Conservation (phyloP, 768 basidiomycete genomes). For the Rubroboletus pulcherrimus region DNA sequence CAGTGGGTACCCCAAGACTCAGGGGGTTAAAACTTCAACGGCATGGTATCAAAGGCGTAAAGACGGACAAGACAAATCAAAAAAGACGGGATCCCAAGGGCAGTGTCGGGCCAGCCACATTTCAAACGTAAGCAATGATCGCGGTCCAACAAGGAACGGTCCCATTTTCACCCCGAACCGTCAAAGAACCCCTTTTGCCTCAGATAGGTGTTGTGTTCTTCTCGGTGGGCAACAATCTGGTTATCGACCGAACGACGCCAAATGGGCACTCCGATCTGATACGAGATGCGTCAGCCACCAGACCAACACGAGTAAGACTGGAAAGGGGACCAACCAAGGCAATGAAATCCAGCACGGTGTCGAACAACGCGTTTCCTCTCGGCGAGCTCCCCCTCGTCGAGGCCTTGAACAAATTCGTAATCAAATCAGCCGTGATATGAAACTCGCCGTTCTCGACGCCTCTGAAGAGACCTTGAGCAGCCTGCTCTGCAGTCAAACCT, state of each 20-base stretch:
- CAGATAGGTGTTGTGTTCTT: conserved; percentile 48
- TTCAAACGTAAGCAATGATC: background rate
- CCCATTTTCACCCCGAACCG: background rate
- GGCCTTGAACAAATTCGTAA: conserved; percentile 63
- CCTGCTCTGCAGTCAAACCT: conserved; percentile 58
- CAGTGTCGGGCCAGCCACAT: background rate
- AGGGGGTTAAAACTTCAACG: background rate
- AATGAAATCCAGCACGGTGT: conserved; percentile 39
- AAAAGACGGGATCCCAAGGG: background rate
- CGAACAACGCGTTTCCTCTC: conserved; percentile 55
- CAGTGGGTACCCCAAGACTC: background rate
- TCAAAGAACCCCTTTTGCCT: conserved; percentile 41
- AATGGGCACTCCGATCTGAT: conserved; percentile 48
- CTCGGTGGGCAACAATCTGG: conserved; percentile 40
- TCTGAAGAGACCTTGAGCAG: conserved; percentile 57
- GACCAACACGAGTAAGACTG: background rate
- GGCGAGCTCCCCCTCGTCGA: conserved; percentile 61
- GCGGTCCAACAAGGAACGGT: background rate
- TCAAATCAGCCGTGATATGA: conserved; percentile 73
- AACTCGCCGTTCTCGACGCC: conserved; percentile 67
- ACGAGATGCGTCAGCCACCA: background rate
- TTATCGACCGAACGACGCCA: conserved; percentile 52
- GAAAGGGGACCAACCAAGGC: conserved; percentile 39
- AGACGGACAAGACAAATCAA: background rate
- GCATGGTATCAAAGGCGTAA: background rate